phyloP scores from a whole-genome alignment of 2,329 filamentous ascomycete species.

The Trichophyton schoenleinii region DNA sequence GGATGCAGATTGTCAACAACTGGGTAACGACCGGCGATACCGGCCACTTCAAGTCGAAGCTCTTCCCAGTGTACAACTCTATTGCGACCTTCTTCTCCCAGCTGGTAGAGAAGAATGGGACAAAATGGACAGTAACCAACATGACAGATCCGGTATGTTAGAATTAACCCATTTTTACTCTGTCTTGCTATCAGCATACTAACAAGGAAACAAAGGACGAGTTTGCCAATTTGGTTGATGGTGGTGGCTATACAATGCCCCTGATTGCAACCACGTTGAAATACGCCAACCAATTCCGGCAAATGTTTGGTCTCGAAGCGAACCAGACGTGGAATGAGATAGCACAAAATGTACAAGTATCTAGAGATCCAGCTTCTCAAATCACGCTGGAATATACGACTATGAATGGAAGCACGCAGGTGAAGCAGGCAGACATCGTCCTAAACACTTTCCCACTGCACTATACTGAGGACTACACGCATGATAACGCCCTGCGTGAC shows the following conservation, averaged over 20 bases:
- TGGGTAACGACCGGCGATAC: conserved; percentile 49
- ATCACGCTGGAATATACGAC: conserved; percentile 53
- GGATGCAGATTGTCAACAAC: conserved; percentile 49
- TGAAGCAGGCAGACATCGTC: conserved; percentile 61
- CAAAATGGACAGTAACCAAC: conserved; percentile 44
- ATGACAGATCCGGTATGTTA: conserved; percentile 55
- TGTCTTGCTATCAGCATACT: conserved; percentile 1
- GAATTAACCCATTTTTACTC: neutral
- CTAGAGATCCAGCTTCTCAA: conserved; percentile 40
- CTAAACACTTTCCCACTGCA: conserved; percentile 53
- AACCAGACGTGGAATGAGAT: conserved; percentile 50
- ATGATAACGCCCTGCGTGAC: conserved; percentile 40
- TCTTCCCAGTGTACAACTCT: conserved; percentile 53
- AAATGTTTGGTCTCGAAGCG: conserved; percentile 40
- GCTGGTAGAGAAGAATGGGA: conserved; percentile 47
- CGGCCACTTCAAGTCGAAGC: conserved; percentile 40
- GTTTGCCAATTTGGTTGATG: conserved; percentile 55
- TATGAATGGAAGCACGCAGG: conserved; percentile 54
- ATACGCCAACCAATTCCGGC: conserved; percentile 46
- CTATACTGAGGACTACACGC: conserved; percentile 44
- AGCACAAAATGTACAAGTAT: conserved; percentile 44
- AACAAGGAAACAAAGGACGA: conserved; percentile 38
- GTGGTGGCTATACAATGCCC: conserved; percentile 57
- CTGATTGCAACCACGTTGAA: conserved; percentile 45
- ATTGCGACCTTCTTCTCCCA: conserved; percentile 51